Evolutionary conservation across 306 rosid genomes (phyloP).

Genomic region (Quercus alba): DNA sequence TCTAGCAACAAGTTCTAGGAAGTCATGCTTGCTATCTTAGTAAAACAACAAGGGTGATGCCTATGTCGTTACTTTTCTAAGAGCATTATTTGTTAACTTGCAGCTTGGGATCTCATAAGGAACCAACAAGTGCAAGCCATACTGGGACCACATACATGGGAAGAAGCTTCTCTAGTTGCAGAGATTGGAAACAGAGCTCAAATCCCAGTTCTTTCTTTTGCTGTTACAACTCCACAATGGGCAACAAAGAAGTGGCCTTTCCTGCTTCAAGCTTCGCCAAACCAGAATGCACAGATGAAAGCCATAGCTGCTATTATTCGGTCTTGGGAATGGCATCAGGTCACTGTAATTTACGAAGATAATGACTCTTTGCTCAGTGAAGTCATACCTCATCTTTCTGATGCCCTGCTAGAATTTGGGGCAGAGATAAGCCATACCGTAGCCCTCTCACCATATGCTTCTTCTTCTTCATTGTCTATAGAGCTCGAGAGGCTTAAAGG

Average conservation of each 20-base stretch:
- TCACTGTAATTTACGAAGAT: conserved; percentile 44
- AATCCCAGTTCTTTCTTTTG: conserved; percentile 37
- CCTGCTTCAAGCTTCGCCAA: conserved; percentile 37
- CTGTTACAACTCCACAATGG: conserved; percentile 43
- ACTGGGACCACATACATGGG: conserved; percentile 42
- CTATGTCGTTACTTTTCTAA: not conserved
- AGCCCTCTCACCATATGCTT: conserved; percentile 33
- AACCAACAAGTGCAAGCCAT: conserved; percentile 35
- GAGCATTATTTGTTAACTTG: not conserved
- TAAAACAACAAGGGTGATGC: not conserved
- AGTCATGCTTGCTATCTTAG: not conserved
- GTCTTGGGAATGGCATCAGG: conserved; percentile 41
- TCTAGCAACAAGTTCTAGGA: not conserved
- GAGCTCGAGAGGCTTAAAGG: conserved; percentile 38
- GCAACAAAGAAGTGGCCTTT: conserved; percentile 38
- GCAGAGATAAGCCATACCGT: conserved; percentile 21
- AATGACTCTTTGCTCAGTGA: conserved; percentile 25
- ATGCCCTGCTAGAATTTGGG: conserved; percentile 25
- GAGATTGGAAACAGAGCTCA: conserved; percentile 29
- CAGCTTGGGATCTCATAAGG: conserved; percentile 44
- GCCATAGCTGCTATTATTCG: conserved; percentile 43
- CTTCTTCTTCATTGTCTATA: conserved; percentile 33
- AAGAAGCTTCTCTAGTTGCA: conserved; percentile 37
- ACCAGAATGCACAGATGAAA: conserved; percentile 34
- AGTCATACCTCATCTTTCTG: conserved; percentile 30